phyloP scores from a whole-genome alignment of 768 basidiomycete genomes.

The Daedalea quercina region DNA sequence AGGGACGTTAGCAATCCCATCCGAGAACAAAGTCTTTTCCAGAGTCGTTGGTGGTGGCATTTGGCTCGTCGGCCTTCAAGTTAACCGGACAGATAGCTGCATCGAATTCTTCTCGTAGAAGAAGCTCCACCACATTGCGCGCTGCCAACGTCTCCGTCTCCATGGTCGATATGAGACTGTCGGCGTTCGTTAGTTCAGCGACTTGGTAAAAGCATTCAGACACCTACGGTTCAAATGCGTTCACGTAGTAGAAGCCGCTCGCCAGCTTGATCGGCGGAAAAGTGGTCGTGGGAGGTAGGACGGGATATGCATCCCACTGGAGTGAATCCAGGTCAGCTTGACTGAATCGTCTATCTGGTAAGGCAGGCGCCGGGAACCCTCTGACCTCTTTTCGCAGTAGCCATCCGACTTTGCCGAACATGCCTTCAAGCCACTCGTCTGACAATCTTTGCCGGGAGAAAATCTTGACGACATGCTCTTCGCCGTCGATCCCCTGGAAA shows the following conservation, averaged over 20 bases:
- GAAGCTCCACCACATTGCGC: slow-evolving; percentile 75
- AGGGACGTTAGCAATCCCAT: slow-evolving; percentile 56
- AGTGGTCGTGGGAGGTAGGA: slow-evolving; percentile 52
- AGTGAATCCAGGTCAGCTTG: not conserved
- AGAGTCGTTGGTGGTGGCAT: slow-evolving; percentile 2
- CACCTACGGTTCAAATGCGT: slow-evolving; percentile 83
- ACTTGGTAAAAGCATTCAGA: slow-evolving; percentile 1
- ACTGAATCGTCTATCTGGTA: not conserved
- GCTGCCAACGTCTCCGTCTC: slow-evolving; percentile 85
- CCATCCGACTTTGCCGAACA: slow-evolving; percentile 75
- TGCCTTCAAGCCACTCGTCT: slow-evolving; percentile 60
- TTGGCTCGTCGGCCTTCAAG: slow-evolving; percentile 10
- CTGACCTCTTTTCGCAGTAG: slow-evolving; percentile 68
- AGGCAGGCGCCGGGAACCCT: slow-evolving; percentile 3
- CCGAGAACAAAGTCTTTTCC: slow-evolving; percentile 51
- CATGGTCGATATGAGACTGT: slow-evolving; percentile 84
- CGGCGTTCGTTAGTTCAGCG: slow-evolving; percentile 4
- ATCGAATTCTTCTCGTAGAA: slow-evolving; percentile 67
- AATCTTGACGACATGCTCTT: slow-evolving; percentile 78
- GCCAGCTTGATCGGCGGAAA: slow-evolving; percentile 80
- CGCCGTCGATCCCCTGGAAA: slow-evolving; percentile 42
- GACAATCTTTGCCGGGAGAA: slow-evolving; percentile 65
- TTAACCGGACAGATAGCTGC: slow-evolving; percentile 50
- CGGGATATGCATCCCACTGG: slow-evolving; percentile 79
- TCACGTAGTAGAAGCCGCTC: slow-evolving; percentile 82